A percentile compares a stretch with the other conserved stretches of the same genome.
phyloP scores from a whole-genome alignment of 176 grass and related monocot species.

The Puccinellia tenuiflora region DNA sequence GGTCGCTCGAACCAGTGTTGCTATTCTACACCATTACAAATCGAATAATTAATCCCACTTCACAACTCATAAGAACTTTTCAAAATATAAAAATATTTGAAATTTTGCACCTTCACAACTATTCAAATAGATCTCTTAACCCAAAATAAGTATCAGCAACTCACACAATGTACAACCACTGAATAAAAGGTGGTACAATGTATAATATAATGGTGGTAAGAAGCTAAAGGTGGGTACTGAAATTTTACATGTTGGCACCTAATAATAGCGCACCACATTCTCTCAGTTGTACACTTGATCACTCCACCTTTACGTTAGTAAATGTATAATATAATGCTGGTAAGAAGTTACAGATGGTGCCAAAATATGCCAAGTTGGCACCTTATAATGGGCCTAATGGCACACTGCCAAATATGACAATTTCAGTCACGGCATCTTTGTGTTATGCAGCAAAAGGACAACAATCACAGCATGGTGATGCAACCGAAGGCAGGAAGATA shows the following conservation, averaged over 20 bases:
- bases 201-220: not conserved
- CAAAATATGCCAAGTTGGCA: not conserved
- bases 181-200: not conserved
- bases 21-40: constrained; percentile 59
- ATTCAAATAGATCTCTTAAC: not conserved
- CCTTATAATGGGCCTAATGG: not conserved
- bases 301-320: not conserved
- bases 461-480: not conserved
- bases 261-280: not conserved
- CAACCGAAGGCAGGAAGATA: constrained; percentile 2
- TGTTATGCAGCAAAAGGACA: constrained; percentile 9
- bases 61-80: not conserved
- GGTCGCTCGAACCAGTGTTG: constrained; percentile 79
- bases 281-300: not conserved
- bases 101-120: not conserved
- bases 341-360: constrained; percentile 1
- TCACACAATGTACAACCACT: not conserved
- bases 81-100: not conserved
- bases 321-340: not conserved
- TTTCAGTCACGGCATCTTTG: not conserved
- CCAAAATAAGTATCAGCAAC: not conserved
- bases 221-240: not conserved
- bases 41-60: not conserved
- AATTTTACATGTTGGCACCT: not conserved
- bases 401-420: not conserved